These are phyloP conservation scores for Fusarium udum DNA, from an alignment of 2,329 filamentous ascomycete species.

Conservation along the genomic window DNA sequence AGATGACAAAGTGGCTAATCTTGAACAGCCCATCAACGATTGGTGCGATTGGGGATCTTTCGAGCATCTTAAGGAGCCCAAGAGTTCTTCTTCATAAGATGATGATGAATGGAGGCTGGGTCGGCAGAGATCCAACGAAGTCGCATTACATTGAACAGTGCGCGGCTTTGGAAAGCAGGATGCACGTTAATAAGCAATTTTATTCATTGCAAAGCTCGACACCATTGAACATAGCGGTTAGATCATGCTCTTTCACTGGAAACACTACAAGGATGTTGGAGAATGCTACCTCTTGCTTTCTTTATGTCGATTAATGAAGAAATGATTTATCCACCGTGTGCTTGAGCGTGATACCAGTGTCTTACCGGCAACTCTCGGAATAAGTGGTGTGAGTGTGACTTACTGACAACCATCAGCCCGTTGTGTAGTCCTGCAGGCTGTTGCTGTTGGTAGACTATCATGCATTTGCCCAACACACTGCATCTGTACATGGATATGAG, in stretches of 20 bases:
- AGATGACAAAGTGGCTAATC: slow-evolving; percentile 36
- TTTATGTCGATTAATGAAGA: slow-evolving; percentile 31
- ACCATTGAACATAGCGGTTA: slow-evolving; percentile 37
- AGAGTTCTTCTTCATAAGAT: neutral
- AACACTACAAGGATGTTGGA: neutral
- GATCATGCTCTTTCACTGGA: slow-evolving; percentile 13
- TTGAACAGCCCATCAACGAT: slow-evolving; percentile 66
- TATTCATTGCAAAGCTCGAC: slow-evolving; percentile 48
- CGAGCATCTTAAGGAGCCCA: slow-evolving; percentile 25
- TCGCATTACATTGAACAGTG: neutral
- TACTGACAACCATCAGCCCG: neutral
- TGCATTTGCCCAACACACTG: slow-evolving; percentile 8
- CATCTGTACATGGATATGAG: slow-evolving; percentile 18
- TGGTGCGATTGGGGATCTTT: slow-evolving; percentile 69
- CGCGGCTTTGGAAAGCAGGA: slow-evolving; percentile 15
- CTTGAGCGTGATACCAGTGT: neutral
- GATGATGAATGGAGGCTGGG: neutral
- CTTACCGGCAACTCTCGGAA: neutral
- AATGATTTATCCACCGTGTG: slow-evolving; percentile 13
- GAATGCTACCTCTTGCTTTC: slow-evolving; percentile 1
- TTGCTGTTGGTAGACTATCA: slow-evolving; percentile 4
- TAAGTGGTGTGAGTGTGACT: neutral
- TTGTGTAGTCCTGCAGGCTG: neutral
- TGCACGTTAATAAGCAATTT: slow-evolving; percentile 20
- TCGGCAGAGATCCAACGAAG: neutral